Percentiles rank a stretch among this genome's conserved stretches.
Evolutionary conservation across 495 filamentous ascomycete genomes (phyloP).

Genomic region (Penicillium egyptiacum): DNA sequence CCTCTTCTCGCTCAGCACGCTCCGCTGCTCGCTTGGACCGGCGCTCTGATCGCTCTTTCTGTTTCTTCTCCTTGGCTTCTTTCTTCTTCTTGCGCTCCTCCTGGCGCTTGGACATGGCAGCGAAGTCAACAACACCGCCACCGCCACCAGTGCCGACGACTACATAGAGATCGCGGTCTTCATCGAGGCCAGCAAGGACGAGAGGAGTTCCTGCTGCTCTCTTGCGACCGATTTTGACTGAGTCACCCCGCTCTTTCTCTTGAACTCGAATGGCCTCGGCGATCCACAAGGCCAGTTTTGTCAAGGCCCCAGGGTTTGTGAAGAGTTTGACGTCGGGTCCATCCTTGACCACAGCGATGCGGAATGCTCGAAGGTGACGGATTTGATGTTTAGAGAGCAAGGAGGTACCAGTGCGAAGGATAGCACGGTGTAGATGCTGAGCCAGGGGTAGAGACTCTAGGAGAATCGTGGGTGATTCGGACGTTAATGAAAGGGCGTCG

Average conservation of each 20-base stretch:
- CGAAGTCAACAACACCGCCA: constrained; percentile 60
- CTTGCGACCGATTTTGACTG: constrained; percentile 61
- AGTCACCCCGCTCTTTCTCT: constrained; percentile 73
- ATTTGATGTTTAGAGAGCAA: constrained; percentile 93
- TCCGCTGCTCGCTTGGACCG: constrained; percentile 45
- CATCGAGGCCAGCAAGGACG: constrained; percentile 86
- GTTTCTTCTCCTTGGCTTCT: constrained; percentile 57
- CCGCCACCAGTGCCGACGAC: constrained; percentile 87
- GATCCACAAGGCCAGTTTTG: constrained; percentile 91
- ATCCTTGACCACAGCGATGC: constrained; percentile 94
- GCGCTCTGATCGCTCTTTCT: constrained; percentile 63
- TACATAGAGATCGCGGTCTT: constrained; percentile 82
- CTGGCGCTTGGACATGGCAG: constrained; percentile 60
- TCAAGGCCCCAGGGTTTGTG: constrained; percentile 85
- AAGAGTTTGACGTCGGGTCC: constrained; percentile 87
- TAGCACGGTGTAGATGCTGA: constrained; percentile 85
- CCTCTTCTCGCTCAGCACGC: constrained; percentile 49
- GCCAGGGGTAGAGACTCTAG: constrained; percentile 81
- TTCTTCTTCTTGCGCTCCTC: constrained; percentile 63
- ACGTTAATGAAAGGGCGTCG: constrained; percentile 66
- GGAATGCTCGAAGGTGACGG: constrained; percentile 83
- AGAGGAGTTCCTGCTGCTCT: constrained; percentile 68
- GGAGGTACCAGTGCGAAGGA: constrained; percentile 87
- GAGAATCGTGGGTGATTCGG: constrained; percentile 43
- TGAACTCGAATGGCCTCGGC: constrained; percentile 89